phyloP scores from a whole-genome alignment of 2,329 filamentous ascomycete genomes.

The Colletotrichum plurivorum region DNA sequence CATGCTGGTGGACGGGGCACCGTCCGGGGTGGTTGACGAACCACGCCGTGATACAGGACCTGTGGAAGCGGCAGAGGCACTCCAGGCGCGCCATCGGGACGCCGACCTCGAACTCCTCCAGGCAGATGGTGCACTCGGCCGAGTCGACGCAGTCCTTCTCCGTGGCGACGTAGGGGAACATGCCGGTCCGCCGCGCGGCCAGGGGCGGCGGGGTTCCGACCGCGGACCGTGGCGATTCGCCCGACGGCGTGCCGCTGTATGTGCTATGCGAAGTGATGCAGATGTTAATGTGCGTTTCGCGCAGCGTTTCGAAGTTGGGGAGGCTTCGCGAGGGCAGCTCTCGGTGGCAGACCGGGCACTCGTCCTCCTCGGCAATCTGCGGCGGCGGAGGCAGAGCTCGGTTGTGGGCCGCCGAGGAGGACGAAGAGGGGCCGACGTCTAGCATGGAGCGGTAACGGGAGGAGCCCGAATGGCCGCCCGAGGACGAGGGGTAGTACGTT shows the following conservation, averaged over 20 bases:
- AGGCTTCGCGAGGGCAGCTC: conserved; percentile 75
- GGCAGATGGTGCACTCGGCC: conserved; percentile 77
- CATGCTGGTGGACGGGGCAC: conserved; percentile 77
- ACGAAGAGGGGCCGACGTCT: conserved; percentile 50
- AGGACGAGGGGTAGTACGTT: conserved; percentile 48
- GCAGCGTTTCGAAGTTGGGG: conserved; percentile 66
- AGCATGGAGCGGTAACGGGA: conserved; percentile 48
- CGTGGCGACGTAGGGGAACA: conserved; percentile 75
- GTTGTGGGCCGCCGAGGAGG: conserved; percentile 54
- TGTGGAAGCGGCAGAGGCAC: conserved; percentile 76
- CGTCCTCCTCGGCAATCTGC: conserved; percentile 78
- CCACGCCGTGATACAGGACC: conserved; percentile 73
- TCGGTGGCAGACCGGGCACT: conserved; percentile 82
- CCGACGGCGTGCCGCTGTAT: conserved; percentile 56
- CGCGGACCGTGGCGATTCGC: conserved; percentile 33
- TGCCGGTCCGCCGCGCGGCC: conserved; percentile 66
- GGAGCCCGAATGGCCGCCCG: conserved; percentile 42
- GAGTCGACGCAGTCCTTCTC: conserved; percentile 79
- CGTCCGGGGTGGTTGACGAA: conserved; percentile 73
- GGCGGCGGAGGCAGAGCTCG: conserved; percentile 59
- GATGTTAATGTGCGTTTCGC: conserved; percentile 70
- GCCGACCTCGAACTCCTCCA: conserved; percentile 76
- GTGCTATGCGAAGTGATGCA: conserved; percentile 71
- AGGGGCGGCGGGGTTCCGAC: conserved; percentile 49
- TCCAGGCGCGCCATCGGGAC: conserved; percentile 76